Evolutionary conservation across 192 early-diverging fungal genomes (phyloP).

Genomic region (Entophlyctis helioformis): DNA sequence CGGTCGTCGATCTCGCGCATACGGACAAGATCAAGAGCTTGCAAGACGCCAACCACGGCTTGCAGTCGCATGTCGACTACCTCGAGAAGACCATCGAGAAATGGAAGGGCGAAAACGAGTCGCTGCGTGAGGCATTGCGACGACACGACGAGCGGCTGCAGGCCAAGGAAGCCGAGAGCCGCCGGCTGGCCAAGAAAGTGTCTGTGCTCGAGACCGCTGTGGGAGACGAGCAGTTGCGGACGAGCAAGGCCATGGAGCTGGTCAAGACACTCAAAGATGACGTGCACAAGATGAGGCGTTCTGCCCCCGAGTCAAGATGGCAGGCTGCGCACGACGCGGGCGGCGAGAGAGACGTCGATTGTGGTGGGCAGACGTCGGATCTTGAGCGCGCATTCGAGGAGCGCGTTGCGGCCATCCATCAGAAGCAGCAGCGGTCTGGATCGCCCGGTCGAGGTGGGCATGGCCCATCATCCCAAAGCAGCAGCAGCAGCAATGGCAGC

Average conservation of each 20-base stretch:
- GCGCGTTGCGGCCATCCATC: not conserved
- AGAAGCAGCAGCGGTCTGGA: not conserved
- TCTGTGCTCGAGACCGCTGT: not conserved
- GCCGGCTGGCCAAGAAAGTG: not conserved
- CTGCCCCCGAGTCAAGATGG: not conserved
- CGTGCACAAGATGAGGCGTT: not conserved
- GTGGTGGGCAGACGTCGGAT: not conserved
- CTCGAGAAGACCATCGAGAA: constrained; percentile 2
- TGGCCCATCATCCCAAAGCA: too few species aligned
- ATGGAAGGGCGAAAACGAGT: constrained; percentile 4
- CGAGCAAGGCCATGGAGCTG: constrained; percentile 5
- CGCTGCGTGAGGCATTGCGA: not conserved
- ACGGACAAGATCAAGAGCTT: not conserved
- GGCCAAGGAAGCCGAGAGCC: not conserved
- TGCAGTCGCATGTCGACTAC: not conserved
- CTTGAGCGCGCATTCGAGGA: not conserved
- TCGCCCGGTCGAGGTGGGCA: too few species aligned
- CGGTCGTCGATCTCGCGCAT: too few species aligned
- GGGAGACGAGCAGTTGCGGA: constrained; percentile 6
- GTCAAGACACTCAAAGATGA: constrained; percentile 1
- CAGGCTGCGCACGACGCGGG: too few species aligned
- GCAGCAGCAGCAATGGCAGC: too few species aligned
- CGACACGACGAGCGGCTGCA: not conserved
- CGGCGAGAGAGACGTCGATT: not conserved
- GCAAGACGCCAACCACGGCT: not conserved